These are phyloP conservation scores for Ailanthus altissimus DNA, from an alignment of 345 rosid species.

Conservation along the genomic window DNA sequence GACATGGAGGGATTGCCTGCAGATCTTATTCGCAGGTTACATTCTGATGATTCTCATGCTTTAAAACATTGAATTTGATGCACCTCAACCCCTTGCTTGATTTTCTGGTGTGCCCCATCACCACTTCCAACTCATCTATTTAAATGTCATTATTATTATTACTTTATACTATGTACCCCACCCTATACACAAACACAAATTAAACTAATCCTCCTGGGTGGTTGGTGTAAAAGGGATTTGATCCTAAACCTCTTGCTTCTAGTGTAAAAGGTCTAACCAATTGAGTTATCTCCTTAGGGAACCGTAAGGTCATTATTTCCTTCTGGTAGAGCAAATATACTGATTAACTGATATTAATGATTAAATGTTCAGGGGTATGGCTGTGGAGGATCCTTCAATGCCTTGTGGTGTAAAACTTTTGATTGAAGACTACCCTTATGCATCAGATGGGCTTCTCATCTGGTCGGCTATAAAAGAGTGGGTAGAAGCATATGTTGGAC, in stretches of 20 bases:
- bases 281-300: too few relatives aligned
- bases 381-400: conserved; percentile 78
- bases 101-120: neutral
- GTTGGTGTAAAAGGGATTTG: too few relatives aligned
- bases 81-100: neutral
- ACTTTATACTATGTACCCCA: too few relatives aligned
- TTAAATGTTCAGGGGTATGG: conserved; percentile 71
- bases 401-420: conserved; percentile 74
- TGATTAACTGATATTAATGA: neutral
- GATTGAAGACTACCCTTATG: conserved; percentile 93
- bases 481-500: conserved; percentile 70
- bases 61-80: neutral
- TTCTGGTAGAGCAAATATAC: conserved; percentile 8
- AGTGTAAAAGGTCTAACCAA: too few relatives aligned
- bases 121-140: neutral
- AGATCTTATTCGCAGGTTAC: conserved; percentile 84
- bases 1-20: conserved; percentile 96
- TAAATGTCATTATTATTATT: neutral
- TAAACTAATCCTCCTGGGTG: too few relatives aligned
- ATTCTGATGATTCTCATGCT: neutral
- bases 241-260: too few relatives aligned
- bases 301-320: neutral
- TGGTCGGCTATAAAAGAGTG: conserved; percentile 84
- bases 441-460: conserved; percentile 82
- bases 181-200: too few relatives aligned